These are phyloP conservation scores for Stemphylium vesicarium DNA, from an alignment of 2,329 filamentous ascomycete species.

Conservation along the genomic window DNA sequence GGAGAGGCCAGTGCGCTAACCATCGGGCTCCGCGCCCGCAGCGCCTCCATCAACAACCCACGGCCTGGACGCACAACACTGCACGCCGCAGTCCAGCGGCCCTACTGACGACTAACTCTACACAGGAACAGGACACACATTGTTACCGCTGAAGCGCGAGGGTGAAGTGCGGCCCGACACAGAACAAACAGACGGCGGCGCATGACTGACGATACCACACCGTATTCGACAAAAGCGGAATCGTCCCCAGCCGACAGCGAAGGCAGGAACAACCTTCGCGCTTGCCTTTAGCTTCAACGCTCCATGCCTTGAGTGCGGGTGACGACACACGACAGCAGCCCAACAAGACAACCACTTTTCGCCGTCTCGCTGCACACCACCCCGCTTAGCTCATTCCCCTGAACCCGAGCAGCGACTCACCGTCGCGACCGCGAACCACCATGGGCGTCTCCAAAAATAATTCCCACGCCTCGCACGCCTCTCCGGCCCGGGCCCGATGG, in stretches of 20 bases:
- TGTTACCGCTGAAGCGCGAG: conserved; percentile 12
- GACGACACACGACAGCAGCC: neutral
- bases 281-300: conserved; percentile 10
- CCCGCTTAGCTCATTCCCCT: conserved; percentile 36
- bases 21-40: conserved; percentile 17
- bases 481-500: conserved; percentile 41
- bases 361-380: conserved; percentile 11
- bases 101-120: conserved; percentile 42
- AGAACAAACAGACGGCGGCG: conserved; percentile 29
- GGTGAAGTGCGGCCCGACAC: conserved; percentile 19
- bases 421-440: conserved; percentile 25
- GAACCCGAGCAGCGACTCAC: conserved; percentile 23
- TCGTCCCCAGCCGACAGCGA: conserved; percentile 22
- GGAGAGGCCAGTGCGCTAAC: conserved; percentile 20
- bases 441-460: conserved; percentile 39
- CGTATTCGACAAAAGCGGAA: conserved; percentile 24
- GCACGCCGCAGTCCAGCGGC: conserved; percentile 28
- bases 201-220: conserved; percentile 33
- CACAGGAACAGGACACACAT: conserved; percentile 36
- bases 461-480: conserved; percentile 28
- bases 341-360: conserved; percentile 10
- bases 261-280: conserved; percentile 28
- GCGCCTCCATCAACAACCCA: conserved; percentile 30
- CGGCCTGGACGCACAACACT: conserved; percentile 31
- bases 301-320: conserved; percentile 11